Conservation (phyloP, 352 stramenopile species). For the Aphanomyces cochlioides region DNA sequence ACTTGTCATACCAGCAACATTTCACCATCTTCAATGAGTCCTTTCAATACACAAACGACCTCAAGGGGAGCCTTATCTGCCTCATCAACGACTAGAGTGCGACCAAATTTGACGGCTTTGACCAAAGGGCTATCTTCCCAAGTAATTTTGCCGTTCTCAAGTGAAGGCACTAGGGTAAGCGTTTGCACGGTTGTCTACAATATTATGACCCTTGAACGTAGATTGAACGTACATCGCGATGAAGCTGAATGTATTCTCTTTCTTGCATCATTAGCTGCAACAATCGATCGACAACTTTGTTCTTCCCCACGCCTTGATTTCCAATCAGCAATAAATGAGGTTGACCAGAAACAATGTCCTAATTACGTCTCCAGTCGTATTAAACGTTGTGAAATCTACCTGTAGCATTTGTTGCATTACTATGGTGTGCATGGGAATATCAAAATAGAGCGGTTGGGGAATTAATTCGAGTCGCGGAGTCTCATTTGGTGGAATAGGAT, state of each 20-base stretch:
- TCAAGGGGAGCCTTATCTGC: slow-evolving; percentile 95
- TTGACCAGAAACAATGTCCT: slow-evolving; percentile 79
- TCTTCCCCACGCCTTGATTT: slow-evolving; percentile 95
- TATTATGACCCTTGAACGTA: neutral
- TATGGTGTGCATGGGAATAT: slow-evolving; percentile 84
- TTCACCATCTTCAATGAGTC: slow-evolving; percentile 94
- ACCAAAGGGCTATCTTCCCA: slow-evolving; percentile 94
- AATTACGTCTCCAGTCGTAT: neutral
- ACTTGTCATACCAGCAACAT: slow-evolving; percentile 72
- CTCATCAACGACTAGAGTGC: slow-evolving; percentile 94
- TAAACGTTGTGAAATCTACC: neutral
- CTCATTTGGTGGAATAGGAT: slow-evolving; percentile 46
- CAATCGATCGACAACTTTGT: slow-evolving; percentile 91
- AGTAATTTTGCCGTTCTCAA: slow-evolving; percentile 85
- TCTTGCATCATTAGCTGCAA: slow-evolving; percentile 89
- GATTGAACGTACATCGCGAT: slow-evolving; percentile 80
- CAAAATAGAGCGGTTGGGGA: slow-evolving; percentile 84
- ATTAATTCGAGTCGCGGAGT: slow-evolving; percentile 68
- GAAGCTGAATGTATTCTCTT: slow-evolving; percentile 96
- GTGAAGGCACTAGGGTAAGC: slow-evolving; percentile 86
- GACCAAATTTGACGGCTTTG: slow-evolving; percentile 85
- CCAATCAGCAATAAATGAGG: slow-evolving; percentile 91
- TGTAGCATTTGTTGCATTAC: slow-evolving; percentile 86
- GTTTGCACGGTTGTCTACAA: slow-evolving; percentile 90
- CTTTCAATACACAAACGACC: slow-evolving; percentile 94